phyloP scores from a whole-genome alignment of 116 monocot genomes.

The Thalassia testudinum region DNA sequence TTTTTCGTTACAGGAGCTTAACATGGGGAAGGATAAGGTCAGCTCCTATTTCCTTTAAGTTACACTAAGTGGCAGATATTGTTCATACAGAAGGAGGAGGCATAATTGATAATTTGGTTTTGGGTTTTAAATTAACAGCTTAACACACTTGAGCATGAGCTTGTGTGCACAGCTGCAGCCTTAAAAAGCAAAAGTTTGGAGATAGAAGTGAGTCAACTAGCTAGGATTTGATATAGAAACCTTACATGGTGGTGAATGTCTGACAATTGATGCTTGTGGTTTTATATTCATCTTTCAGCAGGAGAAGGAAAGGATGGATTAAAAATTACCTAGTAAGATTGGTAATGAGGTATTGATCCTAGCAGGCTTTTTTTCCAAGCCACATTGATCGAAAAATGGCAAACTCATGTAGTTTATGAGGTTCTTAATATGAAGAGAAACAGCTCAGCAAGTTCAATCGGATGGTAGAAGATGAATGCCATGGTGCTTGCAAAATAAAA shows the following conservation, averaged over 20 bases:
- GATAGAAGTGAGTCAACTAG: slow-evolving; percentile 20
- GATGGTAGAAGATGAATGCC: too few relatives aligned
- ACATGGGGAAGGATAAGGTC: slow-evolving; percentile 51
- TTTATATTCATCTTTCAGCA: slow-evolving; percentile 2
- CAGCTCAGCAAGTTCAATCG: too few relatives aligned
- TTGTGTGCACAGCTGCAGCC: slow-evolving; percentile 21
- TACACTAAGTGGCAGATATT: not conserved
- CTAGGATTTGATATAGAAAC: too few relatives aligned
- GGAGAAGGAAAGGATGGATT: slow-evolving; percentile 16
- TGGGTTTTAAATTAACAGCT: not conserved
- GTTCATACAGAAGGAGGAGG: not conserved
- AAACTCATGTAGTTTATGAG: too few relatives aligned
- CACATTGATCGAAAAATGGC: too few relatives aligned
- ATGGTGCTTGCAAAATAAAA: too few relatives aligned
- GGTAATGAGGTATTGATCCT: slow-evolving; percentile 11
- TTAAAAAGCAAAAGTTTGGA: slow-evolving; percentile 29
- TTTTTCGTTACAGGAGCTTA: slow-evolving; percentile 81
- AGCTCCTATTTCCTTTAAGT: not conserved
- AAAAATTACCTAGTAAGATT: not conserved
- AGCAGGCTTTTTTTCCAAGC: not conserved
- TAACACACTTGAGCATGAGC: slow-evolving; percentile 37
- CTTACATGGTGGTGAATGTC: too few relatives aligned
- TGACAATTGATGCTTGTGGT: too few relatives aligned
- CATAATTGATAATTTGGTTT: too few relatives aligned
- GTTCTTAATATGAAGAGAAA: too few relatives aligned